Percentiles rank a stretch among this genome's conserved stretches.
phyloP scores from a whole-genome alignment of 495 filamentous ascomycete genomes.

The Aeminium ludgeri region DNA sequence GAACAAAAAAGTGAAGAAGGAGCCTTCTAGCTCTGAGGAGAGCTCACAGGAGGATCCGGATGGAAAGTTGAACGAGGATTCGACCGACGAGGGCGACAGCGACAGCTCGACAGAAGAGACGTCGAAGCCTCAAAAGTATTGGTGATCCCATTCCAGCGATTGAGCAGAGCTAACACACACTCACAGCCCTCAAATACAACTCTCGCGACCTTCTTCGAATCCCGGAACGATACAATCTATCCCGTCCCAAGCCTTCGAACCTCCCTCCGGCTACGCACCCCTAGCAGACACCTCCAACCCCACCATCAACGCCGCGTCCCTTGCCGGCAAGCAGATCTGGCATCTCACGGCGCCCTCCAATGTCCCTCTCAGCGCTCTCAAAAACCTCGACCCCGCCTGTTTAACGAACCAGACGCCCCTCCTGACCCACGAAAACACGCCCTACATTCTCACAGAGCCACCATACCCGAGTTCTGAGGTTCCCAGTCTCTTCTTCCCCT shows the following conservation, averaged over 20 bases:
- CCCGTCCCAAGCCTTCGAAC: constrained; percentile 3
- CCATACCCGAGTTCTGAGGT: constrained; percentile 22
- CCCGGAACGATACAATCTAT: neutral
- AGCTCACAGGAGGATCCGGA: neutral
- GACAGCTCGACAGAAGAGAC: neutral
- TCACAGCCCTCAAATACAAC: no score
- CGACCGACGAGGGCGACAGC: neutral
- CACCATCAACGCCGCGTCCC: neutral
- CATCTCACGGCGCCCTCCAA: constrained; percentile 36
- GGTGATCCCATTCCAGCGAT: no score
- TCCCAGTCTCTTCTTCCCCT: neutral
- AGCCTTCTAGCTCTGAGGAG: no score
- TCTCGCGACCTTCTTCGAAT: neutral
- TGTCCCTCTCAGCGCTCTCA: constrained; percentile 28
- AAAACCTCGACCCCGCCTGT: constrained; percentile 24
- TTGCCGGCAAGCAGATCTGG: constrained; percentile 35
- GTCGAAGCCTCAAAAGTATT: no score
- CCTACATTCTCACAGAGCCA: constrained; percentile 32
- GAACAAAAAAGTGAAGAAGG: neutral
- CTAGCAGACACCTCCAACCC: neutral
- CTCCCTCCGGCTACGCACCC: constrained; percentile 7
- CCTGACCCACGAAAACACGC: constrained; percentile 24
- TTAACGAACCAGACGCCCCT: constrained; percentile 22
- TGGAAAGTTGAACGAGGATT: neutral
- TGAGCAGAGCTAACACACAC: no score